A percentile compares a stretch with the other conserved stretches of the same genome.
Conservation (phyloP, 2,329 filamentous ascomycete species). For the Zasmidium citrigriseum region DNA sequence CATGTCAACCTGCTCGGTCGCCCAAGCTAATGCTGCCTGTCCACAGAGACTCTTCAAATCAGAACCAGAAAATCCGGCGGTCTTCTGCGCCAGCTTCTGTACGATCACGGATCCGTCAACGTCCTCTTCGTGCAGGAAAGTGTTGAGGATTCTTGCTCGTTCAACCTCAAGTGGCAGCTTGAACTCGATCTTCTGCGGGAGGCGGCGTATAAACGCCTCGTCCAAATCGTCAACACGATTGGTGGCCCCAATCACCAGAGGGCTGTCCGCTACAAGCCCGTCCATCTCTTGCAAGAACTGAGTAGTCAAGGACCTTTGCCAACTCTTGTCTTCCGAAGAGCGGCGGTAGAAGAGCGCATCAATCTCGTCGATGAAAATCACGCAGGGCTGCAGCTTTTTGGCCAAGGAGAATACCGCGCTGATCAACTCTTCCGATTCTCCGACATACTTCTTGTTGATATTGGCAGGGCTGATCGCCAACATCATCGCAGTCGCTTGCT, state of each 20-base stretch:
- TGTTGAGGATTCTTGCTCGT: slow-evolving; percentile 49
- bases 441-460: slow-evolving; percentile 99
- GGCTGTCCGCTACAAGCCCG: slow-evolving; percentile 95
- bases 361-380: slow-evolving; percentile 97
- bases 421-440: slow-evolving; percentile 99
- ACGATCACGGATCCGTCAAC: slow-evolving; percentile 1
- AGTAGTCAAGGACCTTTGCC: slow-evolving; percentile 70
- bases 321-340: slow-evolving; percentile 87
- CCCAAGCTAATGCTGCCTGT: not conserved
- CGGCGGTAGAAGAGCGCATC: slow-evolving; percentile 99
- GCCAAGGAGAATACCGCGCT: slow-evolving; percentile 99
- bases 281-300: slow-evolving; percentile 99
- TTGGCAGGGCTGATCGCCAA: slow-evolving; percentile 99
- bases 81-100: not conserved
- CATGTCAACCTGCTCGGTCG: not conserved
- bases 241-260: slow-evolving; percentile 94
- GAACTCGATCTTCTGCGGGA: slow-evolving; percentile 51
- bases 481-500: slow-evolving; percentile 98
- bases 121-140: slow-evolving; percentile 51
- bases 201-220: slow-evolving; percentile 73
- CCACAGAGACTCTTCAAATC: not conserved
- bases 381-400: slow-evolving; percentile 91
- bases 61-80: not conserved
- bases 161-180: slow-evolving; percentile 50
- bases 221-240: slow-evolving; percentile 98